phyloP scores from a whole-genome alignment of 1,139 yeast species.

The Tardiomyces digboiensis region DNA sequence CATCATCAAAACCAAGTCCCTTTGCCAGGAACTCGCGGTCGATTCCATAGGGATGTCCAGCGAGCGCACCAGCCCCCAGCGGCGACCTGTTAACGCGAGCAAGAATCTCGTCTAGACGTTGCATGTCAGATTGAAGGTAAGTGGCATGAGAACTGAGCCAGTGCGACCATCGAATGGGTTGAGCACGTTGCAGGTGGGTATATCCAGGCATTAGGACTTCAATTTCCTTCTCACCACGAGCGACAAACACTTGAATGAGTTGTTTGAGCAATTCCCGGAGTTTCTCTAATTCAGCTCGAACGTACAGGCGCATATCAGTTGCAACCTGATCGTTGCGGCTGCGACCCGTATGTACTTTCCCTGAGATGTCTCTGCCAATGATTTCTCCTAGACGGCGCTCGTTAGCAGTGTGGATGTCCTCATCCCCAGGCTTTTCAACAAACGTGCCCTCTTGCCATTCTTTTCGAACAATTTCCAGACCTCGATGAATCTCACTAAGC shows the following conservation, averaged over 20 bases:
- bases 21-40: constrained; percentile 84
- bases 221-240: constrained; percentile 77
- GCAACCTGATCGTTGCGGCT: constrained; percentile 99
- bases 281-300: constrained; percentile 63
- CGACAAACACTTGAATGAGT: constrained; percentile 55
- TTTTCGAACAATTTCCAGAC: constrained; percentile 54
- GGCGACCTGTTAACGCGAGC: constrained; percentile 84
- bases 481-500: constrained; percentile 68
- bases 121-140: constrained; percentile 81
- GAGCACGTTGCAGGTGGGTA: constrained; percentile 97
- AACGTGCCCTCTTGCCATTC: constrained; percentile 79
- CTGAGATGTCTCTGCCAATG: constrained; percentile 88
- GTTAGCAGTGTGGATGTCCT: constrained; percentile 97
- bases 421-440: constrained; percentile 86
- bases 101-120: constrained; percentile 71
- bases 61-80: constrained; percentile 94
- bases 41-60: constrained; percentile 98
- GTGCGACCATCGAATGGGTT: constrained; percentile 98
- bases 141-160: constrained; percentile 96
- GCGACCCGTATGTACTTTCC: constrained; percentile 97
- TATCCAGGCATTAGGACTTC: constrained; percentile 97
- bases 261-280: constrained; percentile 48
- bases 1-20: constrained; percentile 68
- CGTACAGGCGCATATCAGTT: constrained; percentile 93
- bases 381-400: constrained; percentile 96